Evolutionary conservation across 345 rosid genomes (phyloP).

Genomic region (Crucihimalaya himalaica): DNA sequence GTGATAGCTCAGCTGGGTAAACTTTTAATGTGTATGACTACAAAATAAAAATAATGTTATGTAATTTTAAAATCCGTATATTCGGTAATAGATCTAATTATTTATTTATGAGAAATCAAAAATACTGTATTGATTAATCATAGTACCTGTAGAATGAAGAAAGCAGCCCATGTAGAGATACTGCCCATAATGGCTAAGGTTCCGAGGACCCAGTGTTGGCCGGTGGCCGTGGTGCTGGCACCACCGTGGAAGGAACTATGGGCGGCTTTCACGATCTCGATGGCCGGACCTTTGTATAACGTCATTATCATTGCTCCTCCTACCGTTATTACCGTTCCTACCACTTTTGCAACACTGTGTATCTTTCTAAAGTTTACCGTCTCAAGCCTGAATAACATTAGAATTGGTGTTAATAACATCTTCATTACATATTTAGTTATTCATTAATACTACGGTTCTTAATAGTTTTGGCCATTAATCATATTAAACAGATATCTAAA

Average conservation of each 20-base stretch:
- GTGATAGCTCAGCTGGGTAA: slow-evolving; percentile 88
- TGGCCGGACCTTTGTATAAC: slow-evolving; percentile 77
- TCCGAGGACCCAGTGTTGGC: slow-evolving; percentile 63
- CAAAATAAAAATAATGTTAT: slow-evolving; percentile 8
- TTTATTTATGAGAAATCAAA: not conserved
- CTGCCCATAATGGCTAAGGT: slow-evolving; percentile 64
- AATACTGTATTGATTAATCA: not conserved
- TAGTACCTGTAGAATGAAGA: slow-evolving; percentile 58
- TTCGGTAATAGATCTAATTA: no score
- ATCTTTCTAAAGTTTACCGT: slow-evolving; percentile 59
- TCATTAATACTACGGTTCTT: not conserved
- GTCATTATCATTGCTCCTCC: slow-evolving; percentile 97
- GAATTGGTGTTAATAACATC: not conserved
- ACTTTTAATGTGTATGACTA: slow-evolving; percentile 73
- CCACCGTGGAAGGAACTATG: slow-evolving; percentile 40
- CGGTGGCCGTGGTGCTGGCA: slow-evolving; percentile 39
- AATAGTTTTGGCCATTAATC: no score
- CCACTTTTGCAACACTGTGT: slow-evolving; percentile 68
- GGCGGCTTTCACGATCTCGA: slow-evolving; percentile 53
- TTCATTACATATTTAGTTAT: not conserved
- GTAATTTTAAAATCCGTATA: not conserved
- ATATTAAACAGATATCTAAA: no score
- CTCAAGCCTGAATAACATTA: slow-evolving; percentile 56
- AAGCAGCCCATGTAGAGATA: slow-evolving; percentile 71
- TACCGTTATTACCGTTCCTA: slow-evolving; percentile 72